phyloP scores from a whole-genome alignment of 2,329 filamentous ascomycete genomes.

The Myriosclerotinia scirpicola region DNA sequence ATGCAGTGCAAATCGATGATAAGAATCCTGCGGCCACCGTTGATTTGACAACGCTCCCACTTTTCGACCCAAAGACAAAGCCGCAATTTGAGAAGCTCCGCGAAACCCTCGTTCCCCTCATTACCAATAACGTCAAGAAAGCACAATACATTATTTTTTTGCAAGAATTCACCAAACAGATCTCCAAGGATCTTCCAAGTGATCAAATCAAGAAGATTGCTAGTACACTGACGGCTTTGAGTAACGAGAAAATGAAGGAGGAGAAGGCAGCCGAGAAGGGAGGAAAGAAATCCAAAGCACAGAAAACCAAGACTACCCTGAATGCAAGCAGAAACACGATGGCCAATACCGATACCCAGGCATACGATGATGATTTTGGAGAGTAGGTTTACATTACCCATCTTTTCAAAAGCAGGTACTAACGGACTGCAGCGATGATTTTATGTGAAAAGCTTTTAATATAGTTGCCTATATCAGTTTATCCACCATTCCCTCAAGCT shows the following conservation, averaged over 20 bases:
- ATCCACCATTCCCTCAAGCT: not conserved
- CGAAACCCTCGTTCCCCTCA: slow-evolving; percentile 74
- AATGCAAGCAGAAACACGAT: slow-evolving; percentile 60
- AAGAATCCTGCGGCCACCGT: slow-evolving; percentile 75
- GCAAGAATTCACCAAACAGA: slow-evolving; percentile 84
- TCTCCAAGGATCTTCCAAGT: slow-evolving; percentile 83
- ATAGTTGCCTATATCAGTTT: slow-evolving; percentile 13
- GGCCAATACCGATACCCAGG: slow-evolving; percentile 66
- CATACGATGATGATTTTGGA: slow-evolving; percentile 83
- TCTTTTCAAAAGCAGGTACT: slow-evolving; percentile 25
- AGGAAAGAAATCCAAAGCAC: slow-evolving; percentile 94
- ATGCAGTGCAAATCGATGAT: slow-evolving; percentile 66
- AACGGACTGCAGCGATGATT: slow-evolving; percentile 58
- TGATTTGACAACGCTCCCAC: slow-evolving; percentile 73
- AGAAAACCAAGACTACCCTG: slow-evolving; percentile 88
- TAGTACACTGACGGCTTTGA: slow-evolving; percentile 79
- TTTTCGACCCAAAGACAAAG: slow-evolving; percentile 91
- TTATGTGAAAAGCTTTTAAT: slow-evolving; percentile 58
- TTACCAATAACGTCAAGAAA: slow-evolving; percentile 77
- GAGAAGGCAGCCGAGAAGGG: slow-evolving; percentile 94
- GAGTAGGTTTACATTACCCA: slow-evolving; percentile 60
- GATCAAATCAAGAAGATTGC: slow-evolving; percentile 97
- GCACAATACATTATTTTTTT: slow-evolving; percentile 87
- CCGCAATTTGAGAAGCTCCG: slow-evolving; percentile 79
- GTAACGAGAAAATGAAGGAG: slow-evolving; percentile 98